phyloP scores from a whole-genome alignment of 1,284 basidiomycete species.

The Cutaneotrichosporon sp. region DNA sequence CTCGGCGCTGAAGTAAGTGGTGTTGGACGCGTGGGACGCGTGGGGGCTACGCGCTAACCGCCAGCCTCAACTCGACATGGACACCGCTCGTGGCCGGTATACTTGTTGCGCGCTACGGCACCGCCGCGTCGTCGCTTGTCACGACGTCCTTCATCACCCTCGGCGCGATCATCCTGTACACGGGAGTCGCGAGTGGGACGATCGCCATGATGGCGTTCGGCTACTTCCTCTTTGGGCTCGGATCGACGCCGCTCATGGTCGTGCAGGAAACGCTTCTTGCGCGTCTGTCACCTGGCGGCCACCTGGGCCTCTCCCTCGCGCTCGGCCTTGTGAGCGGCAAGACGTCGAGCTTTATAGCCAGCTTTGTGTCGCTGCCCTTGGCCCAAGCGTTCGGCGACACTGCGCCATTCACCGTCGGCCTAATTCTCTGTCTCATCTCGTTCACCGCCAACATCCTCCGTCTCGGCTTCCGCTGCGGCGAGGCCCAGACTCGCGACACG shows the following conservation, averaged over 20 bases:
- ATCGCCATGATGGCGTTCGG: conserved; percentile 28
- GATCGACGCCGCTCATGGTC: conserved; percentile 65
- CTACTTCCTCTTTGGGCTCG: conserved; percentile 67
- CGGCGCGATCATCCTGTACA: conserved; percentile 50
- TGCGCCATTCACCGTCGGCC: conserved; percentile 69
- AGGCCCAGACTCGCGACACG: conserved; percentile 59
- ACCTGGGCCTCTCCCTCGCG: conserved; percentile 70
- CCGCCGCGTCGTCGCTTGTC: conserved; percentile 55
- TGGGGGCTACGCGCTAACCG: not conserved
- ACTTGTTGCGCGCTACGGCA: conserved; percentile 57
- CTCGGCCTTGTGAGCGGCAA: conserved; percentile 73
- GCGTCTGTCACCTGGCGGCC: conserved; percentile 62
- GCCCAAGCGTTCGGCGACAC: conserved; percentile 55
- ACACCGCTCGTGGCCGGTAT: conserved; percentile 67
- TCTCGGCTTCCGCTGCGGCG: conserved; percentile 60
- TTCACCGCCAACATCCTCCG: conserved; percentile 65
- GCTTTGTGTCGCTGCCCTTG: conserved; percentile 55
- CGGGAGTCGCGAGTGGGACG: conserved; percentile 17
- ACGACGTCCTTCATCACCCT: conserved; percentile 65
- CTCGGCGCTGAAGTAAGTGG: conserved; percentile 55
- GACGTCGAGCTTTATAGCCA: conserved; percentile 65
- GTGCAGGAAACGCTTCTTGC: conserved; percentile 54
- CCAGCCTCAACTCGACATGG: conserved; percentile 71
- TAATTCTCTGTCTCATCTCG: conserved; percentile 58
- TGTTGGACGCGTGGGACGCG: too few relatives aligned